Evolutionary conservation across 345 rosid genomes (phyloP).

Genomic region (Dovyalis caffra): DNA sequence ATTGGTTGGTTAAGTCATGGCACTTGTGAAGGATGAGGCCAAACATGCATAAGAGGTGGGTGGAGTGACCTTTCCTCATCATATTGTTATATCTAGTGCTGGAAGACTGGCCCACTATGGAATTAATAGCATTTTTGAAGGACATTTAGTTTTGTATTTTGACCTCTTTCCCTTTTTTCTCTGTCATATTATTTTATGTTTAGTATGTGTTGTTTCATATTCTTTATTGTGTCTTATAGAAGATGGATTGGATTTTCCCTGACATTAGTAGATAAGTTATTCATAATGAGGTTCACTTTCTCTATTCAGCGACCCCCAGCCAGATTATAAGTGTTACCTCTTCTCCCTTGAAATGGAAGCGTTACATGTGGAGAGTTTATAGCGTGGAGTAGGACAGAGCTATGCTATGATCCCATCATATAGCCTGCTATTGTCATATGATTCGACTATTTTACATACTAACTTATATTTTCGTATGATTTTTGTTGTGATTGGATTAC

Average conservation of each 20-base stretch:
- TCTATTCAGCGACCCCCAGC: background rate
- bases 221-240: background rate
- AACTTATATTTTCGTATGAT: background rate
- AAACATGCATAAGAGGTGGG: conserved; percentile 32
- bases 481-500: background rate
- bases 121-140: conserved; percentile 9
- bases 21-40: conserved; percentile 22
- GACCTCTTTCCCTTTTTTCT: background rate
- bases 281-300: background rate
- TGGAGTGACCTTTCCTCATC: conserved; percentile 20
- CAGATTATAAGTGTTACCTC: background rate
- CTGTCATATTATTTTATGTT: background rate
- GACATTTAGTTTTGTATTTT: background rate
- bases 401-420: background rate
- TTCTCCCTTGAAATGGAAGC: background rate
- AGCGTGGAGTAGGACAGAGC: background rate
- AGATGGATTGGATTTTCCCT: background rate
- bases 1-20: conserved; percentile 17
- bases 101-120: conserved; percentile 15
- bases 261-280: background rate
- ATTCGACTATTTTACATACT: background rate
- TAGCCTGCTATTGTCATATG: background rate
- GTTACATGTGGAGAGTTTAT: background rate
- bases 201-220: background rate
- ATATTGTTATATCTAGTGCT: conserved; percentile 3